Evolutionary conservation across 768 basidiomycete species (phyloP).

Genomic region (Russula ochroleuca): DNA sequence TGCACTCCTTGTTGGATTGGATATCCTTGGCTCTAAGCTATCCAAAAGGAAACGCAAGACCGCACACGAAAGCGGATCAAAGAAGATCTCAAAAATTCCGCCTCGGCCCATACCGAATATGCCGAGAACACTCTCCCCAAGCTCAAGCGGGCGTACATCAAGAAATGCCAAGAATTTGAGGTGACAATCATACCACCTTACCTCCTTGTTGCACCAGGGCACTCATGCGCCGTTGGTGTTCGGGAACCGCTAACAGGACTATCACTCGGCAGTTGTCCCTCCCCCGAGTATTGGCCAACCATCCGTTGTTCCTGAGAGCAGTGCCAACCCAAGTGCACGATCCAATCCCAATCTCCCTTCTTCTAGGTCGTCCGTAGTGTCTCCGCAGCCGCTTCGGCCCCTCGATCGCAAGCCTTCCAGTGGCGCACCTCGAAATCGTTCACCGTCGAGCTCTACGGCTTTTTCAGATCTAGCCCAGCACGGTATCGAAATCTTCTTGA

Average conservation of each 20-base stretch:
- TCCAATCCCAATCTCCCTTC: conserved; percentile 45
- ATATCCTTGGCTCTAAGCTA: neutral
- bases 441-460: conserved; percentile 75
- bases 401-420: conserved; percentile 71
- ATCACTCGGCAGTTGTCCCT: conserved; percentile 50
- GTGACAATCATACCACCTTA: conserved; percentile 37
- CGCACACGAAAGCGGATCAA: conserved; percentile 88
- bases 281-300: conserved; percentile 36
- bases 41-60: conserved; percentile 75
- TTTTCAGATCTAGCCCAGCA: conserved; percentile 88
- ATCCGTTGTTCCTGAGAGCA: conserved; percentile 32
- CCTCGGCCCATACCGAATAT: conserved; percentile 73
- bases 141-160: conserved; percentile 72
- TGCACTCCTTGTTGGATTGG: neutral
- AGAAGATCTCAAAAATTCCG: conserved; percentile 82
- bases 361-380: conserved; percentile 53
- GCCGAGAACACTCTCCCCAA: conserved; percentile 76
- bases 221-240: neutral
- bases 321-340: conserved; percentile 39
- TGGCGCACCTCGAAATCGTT: conserved; percentile 60
- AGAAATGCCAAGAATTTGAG: conserved; percentile 86
- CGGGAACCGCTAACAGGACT: conserved; percentile 47
- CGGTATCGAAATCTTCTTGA: conserved; percentile 39
- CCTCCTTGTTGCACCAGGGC: neutral
- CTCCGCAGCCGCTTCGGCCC: conserved; percentile 71